These are phyloP conservation scores for Aspergillus chevalieri DNA, from an alignment of 2,329 filamentous ascomycete species.

Conservation along the genomic window DNA sequence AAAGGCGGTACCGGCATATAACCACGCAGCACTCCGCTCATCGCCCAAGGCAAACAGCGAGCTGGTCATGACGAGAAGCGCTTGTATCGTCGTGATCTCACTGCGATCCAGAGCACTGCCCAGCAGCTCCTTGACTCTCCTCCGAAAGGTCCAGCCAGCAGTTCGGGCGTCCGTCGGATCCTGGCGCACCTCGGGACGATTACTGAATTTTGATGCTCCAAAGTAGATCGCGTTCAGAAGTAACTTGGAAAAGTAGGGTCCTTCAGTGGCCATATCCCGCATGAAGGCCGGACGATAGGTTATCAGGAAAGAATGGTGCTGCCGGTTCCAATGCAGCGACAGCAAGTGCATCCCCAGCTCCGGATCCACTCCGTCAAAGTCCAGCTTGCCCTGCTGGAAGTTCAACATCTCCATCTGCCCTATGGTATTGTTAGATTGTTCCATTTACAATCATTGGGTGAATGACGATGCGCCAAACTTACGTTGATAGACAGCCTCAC, in stretches of 20 bases:
- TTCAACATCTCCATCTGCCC: conserved; percentile 47
- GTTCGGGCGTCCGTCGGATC: conserved; percentile 44
- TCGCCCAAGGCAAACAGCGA: conserved; percentile 48
- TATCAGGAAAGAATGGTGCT: background rate
- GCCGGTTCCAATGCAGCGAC: conserved; percentile 3
- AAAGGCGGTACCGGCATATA: conserved; percentile 48
- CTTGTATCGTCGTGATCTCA: conserved; percentile 51
- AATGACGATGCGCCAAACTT: no score
- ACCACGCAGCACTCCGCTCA: conserved; percentile 48
- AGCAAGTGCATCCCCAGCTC: background rate
- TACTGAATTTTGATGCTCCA: conserved; percentile 43
- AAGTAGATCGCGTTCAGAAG: conserved; percentile 45
- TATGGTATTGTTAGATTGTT: conserved; percentile 27
- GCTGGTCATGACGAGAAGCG: conserved; percentile 47
- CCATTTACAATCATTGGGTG: background rate
- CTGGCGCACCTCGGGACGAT: conserved; percentile 40
- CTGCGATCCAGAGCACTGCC: conserved; percentile 43
- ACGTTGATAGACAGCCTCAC: conserved; percentile 44
- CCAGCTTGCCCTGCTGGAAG: conserved; percentile 38
- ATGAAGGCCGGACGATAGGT: conserved; percentile 50
- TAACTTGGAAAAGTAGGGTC: background rate
- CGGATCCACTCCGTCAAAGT: conserved; percentile 5
- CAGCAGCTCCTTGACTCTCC: conserved; percentile 44
- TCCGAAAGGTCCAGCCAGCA: conserved; percentile 45
- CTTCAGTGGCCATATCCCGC: conserved; percentile 20